These are phyloP conservation scores for Vitis hybrid DNA, from an alignment of 177 flowering plant species.

Conservation along the genomic window DNA sequence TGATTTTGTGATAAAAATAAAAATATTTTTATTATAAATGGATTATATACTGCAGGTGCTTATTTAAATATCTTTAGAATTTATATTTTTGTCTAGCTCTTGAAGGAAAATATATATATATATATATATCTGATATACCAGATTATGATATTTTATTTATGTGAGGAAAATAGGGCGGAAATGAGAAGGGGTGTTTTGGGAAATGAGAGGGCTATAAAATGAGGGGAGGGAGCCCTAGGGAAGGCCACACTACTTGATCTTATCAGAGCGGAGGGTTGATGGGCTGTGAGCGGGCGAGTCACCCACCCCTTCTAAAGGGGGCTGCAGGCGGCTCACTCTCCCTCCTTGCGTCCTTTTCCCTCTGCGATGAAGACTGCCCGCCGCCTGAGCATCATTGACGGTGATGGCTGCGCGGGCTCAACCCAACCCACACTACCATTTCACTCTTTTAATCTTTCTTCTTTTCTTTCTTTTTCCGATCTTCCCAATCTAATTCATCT, in stretches of 20 bases:
- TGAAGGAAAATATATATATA: no score
- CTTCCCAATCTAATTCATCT: not conserved
- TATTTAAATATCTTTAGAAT: no score
- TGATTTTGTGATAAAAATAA: no score
- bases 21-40: no score
- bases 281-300: slow-evolving; percentile 11
- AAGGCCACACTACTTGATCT: slow-evolving; percentile 33
- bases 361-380: slow-evolving; percentile 42
- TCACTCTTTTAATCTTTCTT: not conserved
- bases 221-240: not conserved
- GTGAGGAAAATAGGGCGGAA: not conserved
- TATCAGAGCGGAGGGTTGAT: slow-evolving; percentile 31
- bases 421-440: not conserved
- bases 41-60: no score
- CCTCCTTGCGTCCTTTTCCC: not conserved
- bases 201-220: not conserved
- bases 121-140: no score
- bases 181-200: not conserved
- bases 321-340: slow-evolving; percentile 12
- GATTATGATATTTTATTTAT: no score
- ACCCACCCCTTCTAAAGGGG: not conserved
- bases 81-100: no score
- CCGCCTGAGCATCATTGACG: slow-evolving; percentile 29
- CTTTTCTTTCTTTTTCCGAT: not conserved
- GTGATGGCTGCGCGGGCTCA: slow-evolving; percentile 39